Evolutionary conservation across 1,284 basidiomycete genomes (phyloP).

Genomic region (Ceratobasidium papillatum): DNA sequence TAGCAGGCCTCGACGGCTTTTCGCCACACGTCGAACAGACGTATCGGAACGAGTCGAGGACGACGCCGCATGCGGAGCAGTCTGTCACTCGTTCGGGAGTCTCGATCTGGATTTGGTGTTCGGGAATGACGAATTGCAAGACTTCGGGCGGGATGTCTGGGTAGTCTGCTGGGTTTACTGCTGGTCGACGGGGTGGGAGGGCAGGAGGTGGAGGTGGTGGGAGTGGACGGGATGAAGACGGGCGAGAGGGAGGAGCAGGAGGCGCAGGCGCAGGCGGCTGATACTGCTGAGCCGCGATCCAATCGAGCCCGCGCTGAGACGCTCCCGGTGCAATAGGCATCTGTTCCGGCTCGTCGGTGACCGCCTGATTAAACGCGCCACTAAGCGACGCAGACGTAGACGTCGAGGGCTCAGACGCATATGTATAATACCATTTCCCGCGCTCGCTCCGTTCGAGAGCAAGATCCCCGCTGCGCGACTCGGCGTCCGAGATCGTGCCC

Average conservation of each 20-base stretch:
- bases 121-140: constrained; percentile 58
- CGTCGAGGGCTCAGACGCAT: constrained; percentile 57
- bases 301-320: constrained; percentile 58
- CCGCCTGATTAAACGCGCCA: constrained; percentile 27
- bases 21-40: constrained; percentile 87
- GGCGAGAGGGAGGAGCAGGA: constrained; percentile 39
- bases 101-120: constrained; percentile 51
- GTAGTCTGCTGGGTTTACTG: constrained; percentile 43
- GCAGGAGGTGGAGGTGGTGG: constrained; percentile 46
- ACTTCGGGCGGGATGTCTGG: constrained; percentile 63
- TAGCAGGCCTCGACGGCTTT: constrained; percentile 53
- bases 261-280: constrained; percentile 41
- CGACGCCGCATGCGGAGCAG: constrained; percentile 79
- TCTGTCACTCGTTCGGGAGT: constrained; percentile 73
- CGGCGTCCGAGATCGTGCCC: constrained; percentile 54
- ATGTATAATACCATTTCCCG: constrained; percentile 79
- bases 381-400: constrained; percentile 35
- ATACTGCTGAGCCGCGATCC: constrained; percentile 46
- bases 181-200: constrained; percentile 46
- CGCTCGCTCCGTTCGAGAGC: constrained; percentile 69
- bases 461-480: constrained; percentile 59
- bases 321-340: constrained; percentile 58
- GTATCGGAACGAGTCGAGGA: constrained; percentile 82
- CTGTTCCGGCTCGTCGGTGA: constrained; percentile 48
- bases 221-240: constrained; percentile 41